Evolutionary conservation across 148 eudicot species (phyloP).

Genomic region (Pharnaceum exiguum): DNA sequence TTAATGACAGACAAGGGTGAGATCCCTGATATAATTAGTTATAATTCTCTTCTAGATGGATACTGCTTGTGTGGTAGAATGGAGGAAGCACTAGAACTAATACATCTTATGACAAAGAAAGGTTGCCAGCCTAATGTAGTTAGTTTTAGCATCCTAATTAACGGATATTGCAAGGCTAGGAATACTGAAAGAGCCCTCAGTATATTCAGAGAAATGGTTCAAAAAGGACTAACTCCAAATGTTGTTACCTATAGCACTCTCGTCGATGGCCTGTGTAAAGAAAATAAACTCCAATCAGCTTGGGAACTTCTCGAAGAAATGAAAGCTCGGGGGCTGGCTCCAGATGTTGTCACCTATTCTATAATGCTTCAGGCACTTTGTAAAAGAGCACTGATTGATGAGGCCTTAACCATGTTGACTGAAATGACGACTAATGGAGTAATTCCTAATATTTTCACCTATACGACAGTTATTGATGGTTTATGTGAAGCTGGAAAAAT

Average conservation of each 20-base stretch:
- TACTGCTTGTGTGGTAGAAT: constrained; percentile 21
- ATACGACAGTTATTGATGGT: constrained; percentile 8
- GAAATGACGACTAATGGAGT: constrained; percentile 11
- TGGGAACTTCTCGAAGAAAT: constrained; percentile 8
- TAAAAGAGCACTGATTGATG: constrained; percentile 1
- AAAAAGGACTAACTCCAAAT: constrained; percentile 12
- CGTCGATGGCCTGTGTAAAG: constrained; percentile 1
- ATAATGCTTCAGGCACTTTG: constrained; percentile 19
- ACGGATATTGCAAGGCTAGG: constrained; percentile 22
- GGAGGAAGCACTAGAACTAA: constrained; percentile 20
- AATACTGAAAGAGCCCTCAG: constrained; percentile 18
- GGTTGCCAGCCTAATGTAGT: constrained; percentile 19
- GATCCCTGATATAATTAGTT: constrained; percentile 12
- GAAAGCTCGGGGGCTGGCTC: background rate
- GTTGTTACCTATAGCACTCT: too few relatives aligned
- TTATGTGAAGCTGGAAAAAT: constrained; percentile 25
- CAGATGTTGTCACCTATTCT: constrained; percentile 1
- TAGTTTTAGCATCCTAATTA: constrained; percentile 24
- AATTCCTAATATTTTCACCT: background rate
- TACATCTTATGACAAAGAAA: constrained; percentile 16
- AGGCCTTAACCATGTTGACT: constrained; percentile 4
- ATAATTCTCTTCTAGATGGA: too few relatives aligned
- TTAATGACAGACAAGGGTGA: constrained; percentile 25
- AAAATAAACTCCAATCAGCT: constrained; percentile 12
- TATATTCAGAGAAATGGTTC: constrained; percentile 10